Conservation (phyloP, 345 rosid species). For the Viola odorata region DNA sequence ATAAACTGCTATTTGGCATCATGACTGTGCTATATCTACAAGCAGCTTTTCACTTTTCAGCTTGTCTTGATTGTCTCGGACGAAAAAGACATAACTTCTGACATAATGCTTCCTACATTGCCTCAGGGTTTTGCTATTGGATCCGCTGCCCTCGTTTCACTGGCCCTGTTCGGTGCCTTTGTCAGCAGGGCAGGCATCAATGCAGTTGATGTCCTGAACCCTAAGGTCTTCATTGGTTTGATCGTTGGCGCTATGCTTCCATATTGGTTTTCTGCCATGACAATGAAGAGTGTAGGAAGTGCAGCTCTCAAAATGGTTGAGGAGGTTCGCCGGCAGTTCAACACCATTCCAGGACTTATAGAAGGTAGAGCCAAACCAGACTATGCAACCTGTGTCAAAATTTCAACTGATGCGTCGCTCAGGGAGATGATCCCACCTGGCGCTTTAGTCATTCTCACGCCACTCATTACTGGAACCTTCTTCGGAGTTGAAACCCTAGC, state of each 20-base stretch:
- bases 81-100: neutral
- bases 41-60: too few species aligned
- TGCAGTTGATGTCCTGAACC: slow-evolving; percentile 53
- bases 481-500: slow-evolving; percentile 68
- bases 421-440: slow-evolving; percentile 73
- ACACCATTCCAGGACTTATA: slow-evolving; percentile 64
- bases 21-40: neutral
- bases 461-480: slow-evolving; percentile 49
- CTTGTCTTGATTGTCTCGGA: neutral
- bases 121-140: slow-evolving; percentile 69
- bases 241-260: slow-evolving; percentile 76
- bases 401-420: slow-evolving; percentile 60
- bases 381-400: slow-evolving; percentile 63
- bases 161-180: slow-evolving; percentile 65
- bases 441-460: slow-evolving; percentile 65
- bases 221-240: slow-evolving; percentile 62
- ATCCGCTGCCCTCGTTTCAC: slow-evolving; percentile 67
- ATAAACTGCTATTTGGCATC: too few species aligned
- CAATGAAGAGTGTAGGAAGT: slow-evolving; percentile 77
- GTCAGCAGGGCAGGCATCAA: slow-evolving; percentile 60
- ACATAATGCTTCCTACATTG: neutral
- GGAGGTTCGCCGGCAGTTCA: slow-evolving; percentile 69
- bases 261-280: slow-evolving; percentile 70
- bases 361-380: slow-evolving; percentile 65
- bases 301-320: slow-evolving; percentile 73